These are phyloP conservation scores for Cryptococcus sp. DNA, from an alignment of 1,284 basidiomycete species.

Conservation along the genomic window DNA sequence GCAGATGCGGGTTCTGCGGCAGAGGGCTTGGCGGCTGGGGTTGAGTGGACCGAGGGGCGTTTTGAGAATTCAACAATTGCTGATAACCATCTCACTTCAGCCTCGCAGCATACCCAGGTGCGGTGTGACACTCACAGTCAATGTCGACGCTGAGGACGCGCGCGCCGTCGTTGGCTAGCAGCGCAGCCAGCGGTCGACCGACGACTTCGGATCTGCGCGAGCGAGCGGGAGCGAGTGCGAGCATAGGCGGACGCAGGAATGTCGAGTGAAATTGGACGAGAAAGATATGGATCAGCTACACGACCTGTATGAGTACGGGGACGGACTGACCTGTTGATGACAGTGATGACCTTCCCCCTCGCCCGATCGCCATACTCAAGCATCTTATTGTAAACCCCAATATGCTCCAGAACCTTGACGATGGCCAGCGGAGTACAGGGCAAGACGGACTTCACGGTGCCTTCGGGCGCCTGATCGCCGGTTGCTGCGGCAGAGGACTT, in stretches of 20 bases:
- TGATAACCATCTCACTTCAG: slow-evolving; percentile 3
- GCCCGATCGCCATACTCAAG: slow-evolving; percentile 92
- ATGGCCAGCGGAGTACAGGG: slow-evolving; percentile 96
- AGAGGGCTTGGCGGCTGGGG: slow-evolving; percentile 38
- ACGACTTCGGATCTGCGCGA: slow-evolving; percentile 84
- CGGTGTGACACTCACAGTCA: slow-evolving; percentile 63
- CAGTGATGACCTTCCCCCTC: slow-evolving; percentile 88
- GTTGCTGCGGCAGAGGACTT: slow-evolving; percentile 15
- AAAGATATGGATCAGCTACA: too few relatives aligned
- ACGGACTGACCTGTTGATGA: slow-evolving; percentile 79
- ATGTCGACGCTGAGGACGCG: slow-evolving; percentile 93
- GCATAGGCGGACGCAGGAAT: background rate
- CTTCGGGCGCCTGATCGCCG: slow-evolving; percentile 64
- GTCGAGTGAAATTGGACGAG: too few relatives aligned
- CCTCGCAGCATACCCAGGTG: background rate
- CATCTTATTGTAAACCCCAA: slow-evolving; percentile 89
- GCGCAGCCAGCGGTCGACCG: slow-evolving; percentile 87
- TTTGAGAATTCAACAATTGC: slow-evolving; percentile 77
- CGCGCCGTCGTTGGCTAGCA: slow-evolving; percentile 93
- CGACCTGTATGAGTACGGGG: too few relatives aligned
- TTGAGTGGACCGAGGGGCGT: slow-evolving; percentile 86
- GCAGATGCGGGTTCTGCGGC: slow-evolving; percentile 32
- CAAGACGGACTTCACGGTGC: slow-evolving; percentile 66
- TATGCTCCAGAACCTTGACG: slow-evolving; percentile 88
- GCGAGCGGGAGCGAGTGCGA: background rate